Percentiles rank a stretch among this genome's conserved stretches.
Conservation (phyloP, 2,329 filamentous ascomycete genomes). For the Rutstroemia sp. region DNA sequence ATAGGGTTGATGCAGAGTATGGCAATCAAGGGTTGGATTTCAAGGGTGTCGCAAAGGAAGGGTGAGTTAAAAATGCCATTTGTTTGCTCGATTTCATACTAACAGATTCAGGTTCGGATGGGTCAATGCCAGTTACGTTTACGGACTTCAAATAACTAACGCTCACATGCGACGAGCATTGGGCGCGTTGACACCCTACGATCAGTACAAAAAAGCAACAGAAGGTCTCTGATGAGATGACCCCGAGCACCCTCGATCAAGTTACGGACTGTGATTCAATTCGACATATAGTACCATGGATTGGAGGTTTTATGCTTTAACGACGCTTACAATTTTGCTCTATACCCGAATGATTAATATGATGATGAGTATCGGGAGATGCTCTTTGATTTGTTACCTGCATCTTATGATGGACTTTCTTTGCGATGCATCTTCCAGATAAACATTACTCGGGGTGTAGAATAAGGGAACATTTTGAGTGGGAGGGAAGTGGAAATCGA, state of each 20-base stretch:
- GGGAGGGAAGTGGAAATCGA: too few relatives aligned
- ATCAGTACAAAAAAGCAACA: conserved; percentile 18
- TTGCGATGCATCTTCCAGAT: not conserved
- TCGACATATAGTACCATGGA: not conserved
- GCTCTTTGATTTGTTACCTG: not conserved
- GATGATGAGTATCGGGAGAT: not conserved
- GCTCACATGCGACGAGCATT: conserved; percentile 85
- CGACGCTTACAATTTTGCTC: not conserved
- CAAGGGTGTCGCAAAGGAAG: conserved; percentile 91
- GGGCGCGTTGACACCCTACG: conserved; percentile 72
- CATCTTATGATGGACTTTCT: not conserved
- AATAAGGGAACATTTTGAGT: not conserved
- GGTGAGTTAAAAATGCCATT: conserved; percentile 51
- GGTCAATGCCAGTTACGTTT: conserved; percentile 98
- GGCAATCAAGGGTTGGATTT: conserved; percentile 95
- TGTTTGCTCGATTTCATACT: conserved; percentile 9
- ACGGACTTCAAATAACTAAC: conserved; percentile 81
- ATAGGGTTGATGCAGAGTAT: conserved; percentile 93
- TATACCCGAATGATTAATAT: not conserved
- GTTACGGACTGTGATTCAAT: too few relatives aligned
- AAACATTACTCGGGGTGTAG: not conserved
- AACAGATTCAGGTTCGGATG: conserved; percentile 71
- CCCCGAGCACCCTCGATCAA: too few relatives aligned
- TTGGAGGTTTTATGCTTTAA: not conserved
- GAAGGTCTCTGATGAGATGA: not conserved